Evolutionary conservation across 345 rosid species (phyloP).

Genomic region (Rubroshorea leprosula): DNA sequence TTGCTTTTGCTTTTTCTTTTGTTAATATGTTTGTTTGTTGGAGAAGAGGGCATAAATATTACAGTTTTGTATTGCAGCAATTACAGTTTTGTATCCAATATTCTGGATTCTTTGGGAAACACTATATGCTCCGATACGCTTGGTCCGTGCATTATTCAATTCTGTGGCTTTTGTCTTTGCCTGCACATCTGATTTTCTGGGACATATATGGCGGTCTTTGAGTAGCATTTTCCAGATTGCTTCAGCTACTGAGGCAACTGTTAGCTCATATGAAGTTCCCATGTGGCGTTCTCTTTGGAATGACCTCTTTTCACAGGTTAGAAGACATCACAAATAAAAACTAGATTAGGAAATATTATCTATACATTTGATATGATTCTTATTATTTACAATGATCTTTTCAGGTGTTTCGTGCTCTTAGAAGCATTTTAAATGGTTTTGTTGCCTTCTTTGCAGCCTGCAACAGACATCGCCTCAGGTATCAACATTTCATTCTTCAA

Average conservation of each 20-base stretch:
- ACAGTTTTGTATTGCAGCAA: constrained; percentile 39
- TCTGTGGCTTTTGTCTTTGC: constrained; percentile 39
- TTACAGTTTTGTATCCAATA: constrained; percentile 48
- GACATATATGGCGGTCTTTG: constrained; percentile 49
- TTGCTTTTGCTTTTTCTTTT: background rate
- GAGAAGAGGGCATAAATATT: background rate
- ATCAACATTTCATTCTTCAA: background rate
- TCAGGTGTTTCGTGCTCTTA: constrained; percentile 89
- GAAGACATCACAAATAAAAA: constrained; percentile 6
- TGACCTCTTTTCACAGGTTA: constrained; percentile 92
- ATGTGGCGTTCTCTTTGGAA: constrained; percentile 92
- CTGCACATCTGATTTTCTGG: constrained; percentile 34
- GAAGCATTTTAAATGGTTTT: constrained; percentile 83
- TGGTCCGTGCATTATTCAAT: constrained; percentile 46
- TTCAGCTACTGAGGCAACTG: constrained; percentile 58
- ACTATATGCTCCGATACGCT: constrained; percentile 58
- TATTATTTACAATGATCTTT: constrained; percentile 12
- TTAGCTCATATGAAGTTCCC: constrained; percentile 60
- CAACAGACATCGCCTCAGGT: constrained; percentile 99
- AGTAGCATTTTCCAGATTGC: constrained; percentile 51
- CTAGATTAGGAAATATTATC: background rate
- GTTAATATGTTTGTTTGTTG: constrained; percentile 1
- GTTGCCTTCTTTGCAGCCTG: constrained; percentile 85
- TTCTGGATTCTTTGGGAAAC: constrained; percentile 66
- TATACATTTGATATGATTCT: constrained; percentile 6